Base-by-base conservation (phyloP, 176 grass and related monocot species). In the Calamus simplicifolius region DNA sequence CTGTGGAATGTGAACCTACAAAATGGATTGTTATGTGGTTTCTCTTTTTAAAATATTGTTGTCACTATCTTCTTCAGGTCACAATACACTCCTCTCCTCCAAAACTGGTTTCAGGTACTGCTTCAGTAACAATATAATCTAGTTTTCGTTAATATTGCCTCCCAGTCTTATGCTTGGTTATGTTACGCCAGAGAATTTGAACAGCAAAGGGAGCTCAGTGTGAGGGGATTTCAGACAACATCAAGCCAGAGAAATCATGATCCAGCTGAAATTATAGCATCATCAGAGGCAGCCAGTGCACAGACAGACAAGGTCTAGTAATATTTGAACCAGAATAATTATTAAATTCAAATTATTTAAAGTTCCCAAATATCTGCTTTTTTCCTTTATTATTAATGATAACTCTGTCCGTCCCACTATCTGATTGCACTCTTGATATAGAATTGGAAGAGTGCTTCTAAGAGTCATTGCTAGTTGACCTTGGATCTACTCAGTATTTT, bases 71-170 rank as follows among this genome's bases (percentile, higher is more conserved):
- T 12, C 80, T 73, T 79, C 81, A 98, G 93, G 67, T 98, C 54
- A 98, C 84, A 26, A 87, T 89, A 51, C 93, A 98, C 88, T 98
- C 55, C 84, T 98, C 25, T 76, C 81, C 29, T 83, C 87, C 53
- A 98, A 98, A 87, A 98, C 93, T 78, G 93, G 93, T 59, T 98
- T 98, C 73, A 98, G 93, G 93, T 98, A 21, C 49, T 71, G 25
- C 35, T 63, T 64, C 16, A 75, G 19, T 23, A 67, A 18, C 56
- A 74, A 5, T 15, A 49, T 49, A 4, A 14, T 17, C 29, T 74
- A 14, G 48, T 43, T 21, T 76, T 67, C 56, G 15, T 63, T 55
- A 12, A 23, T 65, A 55, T 76, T 48, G 21, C 17, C 57, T 66
- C 27, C 21, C 56, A 50, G 4, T 75, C 48, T 85, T 75, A 72